Conservation (phyloP, 306 rosid species). For the Dicorynia guianensis region DNA sequence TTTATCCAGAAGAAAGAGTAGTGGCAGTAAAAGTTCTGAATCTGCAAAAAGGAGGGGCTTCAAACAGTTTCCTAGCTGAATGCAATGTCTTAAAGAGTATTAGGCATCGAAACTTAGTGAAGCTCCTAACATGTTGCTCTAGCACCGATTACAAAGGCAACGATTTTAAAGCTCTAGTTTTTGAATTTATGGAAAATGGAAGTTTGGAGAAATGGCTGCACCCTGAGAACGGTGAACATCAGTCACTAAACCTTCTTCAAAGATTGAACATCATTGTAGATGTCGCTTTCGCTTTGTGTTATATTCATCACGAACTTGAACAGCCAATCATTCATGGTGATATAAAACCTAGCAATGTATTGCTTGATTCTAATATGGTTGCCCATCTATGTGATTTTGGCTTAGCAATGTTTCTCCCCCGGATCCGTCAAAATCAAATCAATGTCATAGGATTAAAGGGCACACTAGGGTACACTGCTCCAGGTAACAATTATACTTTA, state of each 20-base stretch:
- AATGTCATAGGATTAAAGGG: neutral
- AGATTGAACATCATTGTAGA: neutral
- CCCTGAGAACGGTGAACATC: neutral
- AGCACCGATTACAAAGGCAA: slow-evolving; percentile 15
- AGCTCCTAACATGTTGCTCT: slow-evolving; percentile 27
- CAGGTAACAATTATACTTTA: neutral
- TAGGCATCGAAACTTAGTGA: slow-evolving; percentile 37
- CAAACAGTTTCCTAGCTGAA: slow-evolving; percentile 28
- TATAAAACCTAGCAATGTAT: too few species aligned
- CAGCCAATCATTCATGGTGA: too few species aligned
- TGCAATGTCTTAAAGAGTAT: slow-evolving; percentile 37
- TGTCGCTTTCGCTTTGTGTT: neutral
- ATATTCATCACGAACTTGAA: neutral
- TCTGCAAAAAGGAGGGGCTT: slow-evolving; percentile 7
- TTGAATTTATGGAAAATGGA: neutral
- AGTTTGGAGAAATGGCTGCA: neutral
- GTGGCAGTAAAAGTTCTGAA: slow-evolving; percentile 48
- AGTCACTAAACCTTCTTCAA: neutral
- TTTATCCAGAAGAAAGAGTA: neutral
- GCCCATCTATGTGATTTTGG: too few species aligned
- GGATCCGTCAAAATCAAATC: neutral
- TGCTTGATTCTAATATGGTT: too few species aligned
- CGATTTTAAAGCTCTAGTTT: neutral
- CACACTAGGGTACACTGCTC: neutral
- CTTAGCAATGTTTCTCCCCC: neutral